Evolutionary conservation across 2,329 filamentous ascomycete genomes (phyloP), one percentile per base, ranked within the genome.

Genomic region (Pyrenophora graminea): DNA sequence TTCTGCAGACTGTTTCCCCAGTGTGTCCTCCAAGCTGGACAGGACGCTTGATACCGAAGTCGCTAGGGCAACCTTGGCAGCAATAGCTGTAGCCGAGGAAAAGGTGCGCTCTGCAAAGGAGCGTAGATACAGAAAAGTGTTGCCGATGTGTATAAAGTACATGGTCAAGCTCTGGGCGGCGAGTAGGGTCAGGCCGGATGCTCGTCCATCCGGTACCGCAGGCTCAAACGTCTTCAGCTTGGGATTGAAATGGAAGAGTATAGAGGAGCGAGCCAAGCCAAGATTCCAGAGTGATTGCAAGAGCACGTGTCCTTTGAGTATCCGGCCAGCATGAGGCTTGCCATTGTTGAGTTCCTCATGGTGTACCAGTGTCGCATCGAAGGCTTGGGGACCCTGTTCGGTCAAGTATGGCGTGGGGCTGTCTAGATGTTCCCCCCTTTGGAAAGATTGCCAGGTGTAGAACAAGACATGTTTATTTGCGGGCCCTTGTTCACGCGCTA

Each of bases 401-500:
- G 85, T 86, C 10, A 91, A 74, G 55, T 89, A 86, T 1, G 80
- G 70, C 1, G 83, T 80, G 34, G 54, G 61, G 1, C 69, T 58
- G 8, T 76, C 71, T 4, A 76, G 66, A 4, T 75, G 65, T n/a
- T 76, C 67, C 1, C 73, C 61, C 9, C 73, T 67, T 1, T 79
- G 74, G 61, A 92, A 92, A 1, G 72, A 75, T 58, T 91, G 85
- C 90, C 90, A 94, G 1, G 86, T 87, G 53, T 80, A 82, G 63
- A 85, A 84, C 33, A 53, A 45, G 1, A 67, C 47, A 19, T 68
- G 49, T 15, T 74, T 64, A 5, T 70, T 64, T 3, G 58, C 63
- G 1, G 64, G 64, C 4, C 66, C 66, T n/a, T 70, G 40, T 5
- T 72, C 66, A 3, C 69, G 48, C 1, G 74, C 70, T 6, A 71